Evolutionary conservation across 1,284 basidiomycete species (phyloP).

Genomic region (Peniophora sp.): DNA sequence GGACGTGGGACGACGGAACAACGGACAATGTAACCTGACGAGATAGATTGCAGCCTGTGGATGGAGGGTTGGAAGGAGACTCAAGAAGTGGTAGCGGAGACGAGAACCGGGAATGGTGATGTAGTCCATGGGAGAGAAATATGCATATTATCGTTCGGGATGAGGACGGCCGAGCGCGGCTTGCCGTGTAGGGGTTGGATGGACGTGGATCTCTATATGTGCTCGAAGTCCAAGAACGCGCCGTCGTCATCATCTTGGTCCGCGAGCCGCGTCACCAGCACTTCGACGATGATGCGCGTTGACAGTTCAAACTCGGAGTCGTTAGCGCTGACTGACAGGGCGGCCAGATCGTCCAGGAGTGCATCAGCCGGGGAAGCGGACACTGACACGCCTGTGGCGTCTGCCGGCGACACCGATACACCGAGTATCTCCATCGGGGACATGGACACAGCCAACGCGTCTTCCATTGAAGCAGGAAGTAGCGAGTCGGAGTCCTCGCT

Average conservation of each 20-base stretch:
- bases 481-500: background rate
- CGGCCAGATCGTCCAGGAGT: slow-evolving; percentile 2
- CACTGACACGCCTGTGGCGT: background rate
- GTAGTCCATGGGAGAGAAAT: too few relatives aligned
- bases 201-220: slow-evolving; percentile 1
- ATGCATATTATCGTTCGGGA: background rate
- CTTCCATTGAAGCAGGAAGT: background rate
- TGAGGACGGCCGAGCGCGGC: background rate
- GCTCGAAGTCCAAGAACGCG: slow-evolving; percentile 57
- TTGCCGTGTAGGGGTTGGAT: background rate
- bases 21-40: too few relatives aligned
- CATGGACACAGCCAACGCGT: slow-evolving; percentile 3
- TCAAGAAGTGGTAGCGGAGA: too few relatives aligned
- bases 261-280: slow-evolving; percentile 49
- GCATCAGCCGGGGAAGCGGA: background rate
- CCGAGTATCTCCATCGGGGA: background rate
- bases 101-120: too few relatives aligned
- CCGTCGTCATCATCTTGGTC: slow-evolving; percentile 62
- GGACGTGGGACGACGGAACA: too few relatives aligned
- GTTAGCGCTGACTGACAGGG: background rate
- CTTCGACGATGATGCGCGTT: slow-evolving; percentile 66
- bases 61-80: too few relatives aligned
- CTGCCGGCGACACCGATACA: too few relatives aligned
- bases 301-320: background rate
- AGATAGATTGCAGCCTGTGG: too few relatives aligned